A percentile compares a stretch with the other conserved stretches of the same genome.
Conservation (phyloP, 306 rosid genomes). For the Arachis hypogaea region DNA sequence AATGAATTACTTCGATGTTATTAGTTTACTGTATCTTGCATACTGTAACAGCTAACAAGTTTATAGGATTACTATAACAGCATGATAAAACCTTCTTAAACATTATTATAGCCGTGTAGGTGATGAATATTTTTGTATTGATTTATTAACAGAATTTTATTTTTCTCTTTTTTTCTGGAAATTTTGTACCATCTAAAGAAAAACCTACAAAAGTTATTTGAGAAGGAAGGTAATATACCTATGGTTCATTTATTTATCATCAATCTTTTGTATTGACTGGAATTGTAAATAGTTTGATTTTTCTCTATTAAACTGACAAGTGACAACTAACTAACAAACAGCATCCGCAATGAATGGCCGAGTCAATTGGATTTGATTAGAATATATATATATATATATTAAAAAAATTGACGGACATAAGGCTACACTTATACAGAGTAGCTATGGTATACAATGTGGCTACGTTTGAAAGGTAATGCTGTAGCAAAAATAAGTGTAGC, state of each 20-base stretch:
- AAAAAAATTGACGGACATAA: too few species aligned
- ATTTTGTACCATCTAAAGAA: conserved; percentile 70
- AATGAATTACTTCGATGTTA: background rate
- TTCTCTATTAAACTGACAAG: too few species aligned
- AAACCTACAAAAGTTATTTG: conserved; percentile 95
- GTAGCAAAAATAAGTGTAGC: too few species aligned
- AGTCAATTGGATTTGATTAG: too few species aligned
- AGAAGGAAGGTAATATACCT: conserved; percentile 84
- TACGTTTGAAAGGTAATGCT: too few species aligned
- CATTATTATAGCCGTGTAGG: background rate
- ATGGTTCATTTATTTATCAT: background rate
- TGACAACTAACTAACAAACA: too few species aligned
- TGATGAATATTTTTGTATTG: conserved; percentile 26
- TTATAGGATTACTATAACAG: conserved; percentile 15
- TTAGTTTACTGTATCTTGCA: background rate
- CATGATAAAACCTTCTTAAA: conserved; percentile 3
- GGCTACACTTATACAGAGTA: too few species aligned
- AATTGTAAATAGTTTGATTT: too few species aligned
- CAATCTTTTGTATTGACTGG: too few species aligned
- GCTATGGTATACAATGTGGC: too few species aligned
- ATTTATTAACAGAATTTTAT: conserved; percentile 28
- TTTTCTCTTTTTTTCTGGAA: conserved; percentile 1
- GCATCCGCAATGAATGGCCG: too few species aligned
- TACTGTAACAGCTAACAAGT: background rate
- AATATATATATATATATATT: too few species aligned